Evolutionary conservation across 352 stramenopile genomes (phyloP).

Genomic region (Peronospora belbahrii): DNA sequence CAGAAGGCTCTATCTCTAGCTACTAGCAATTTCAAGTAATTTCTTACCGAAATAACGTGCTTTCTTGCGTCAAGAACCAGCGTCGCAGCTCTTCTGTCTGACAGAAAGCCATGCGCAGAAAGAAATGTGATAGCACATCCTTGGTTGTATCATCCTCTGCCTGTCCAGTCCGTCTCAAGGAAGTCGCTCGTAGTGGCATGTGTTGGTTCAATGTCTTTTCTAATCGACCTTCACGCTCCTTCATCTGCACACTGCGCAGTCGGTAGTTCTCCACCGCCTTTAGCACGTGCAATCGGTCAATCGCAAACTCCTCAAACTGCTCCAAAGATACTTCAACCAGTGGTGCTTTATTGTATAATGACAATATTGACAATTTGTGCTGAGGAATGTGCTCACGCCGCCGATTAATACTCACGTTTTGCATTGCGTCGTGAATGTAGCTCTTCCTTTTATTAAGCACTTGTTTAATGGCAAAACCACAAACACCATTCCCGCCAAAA

Average conservation of each 20-base stretch:
- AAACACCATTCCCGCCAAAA: constrained; percentile 24
- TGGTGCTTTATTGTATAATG: constrained; percentile 92
- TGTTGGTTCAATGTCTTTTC: constrained; percentile 85
- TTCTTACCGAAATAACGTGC: constrained; percentile 85
- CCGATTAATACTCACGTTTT: constrained; percentile 75
- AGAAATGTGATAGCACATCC: constrained; percentile 96
- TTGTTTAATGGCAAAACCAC: too few relatives aligned
- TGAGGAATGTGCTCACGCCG: constrained; percentile 43
- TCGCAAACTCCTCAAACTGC: constrained; percentile 97
- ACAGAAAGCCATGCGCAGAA: constrained; percentile 96
- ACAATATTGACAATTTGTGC: constrained; percentile 62
- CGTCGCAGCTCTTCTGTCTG: constrained; percentile 94
- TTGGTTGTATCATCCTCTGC: constrained; percentile 71
- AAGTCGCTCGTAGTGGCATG: constrained; percentile 54
- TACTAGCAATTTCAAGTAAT: too few relatives aligned
- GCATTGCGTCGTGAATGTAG: constrained; percentile 30
- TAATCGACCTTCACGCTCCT: constrained; percentile 62
- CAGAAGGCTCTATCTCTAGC: too few relatives aligned
- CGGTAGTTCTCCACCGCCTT: constrained; percentile 86
- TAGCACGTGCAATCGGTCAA: constrained; percentile 91
- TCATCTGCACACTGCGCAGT: constrained; percentile 58
- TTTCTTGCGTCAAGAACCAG: constrained; percentile 96
- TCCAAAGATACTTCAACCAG: constrained; percentile 94
- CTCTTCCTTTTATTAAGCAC: background rate
- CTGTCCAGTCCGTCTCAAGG: constrained; percentile 33